Evolutionary conservation across 306 rosid species (phyloP).

Genomic region (Vigna reflexopilosa): DNA sequence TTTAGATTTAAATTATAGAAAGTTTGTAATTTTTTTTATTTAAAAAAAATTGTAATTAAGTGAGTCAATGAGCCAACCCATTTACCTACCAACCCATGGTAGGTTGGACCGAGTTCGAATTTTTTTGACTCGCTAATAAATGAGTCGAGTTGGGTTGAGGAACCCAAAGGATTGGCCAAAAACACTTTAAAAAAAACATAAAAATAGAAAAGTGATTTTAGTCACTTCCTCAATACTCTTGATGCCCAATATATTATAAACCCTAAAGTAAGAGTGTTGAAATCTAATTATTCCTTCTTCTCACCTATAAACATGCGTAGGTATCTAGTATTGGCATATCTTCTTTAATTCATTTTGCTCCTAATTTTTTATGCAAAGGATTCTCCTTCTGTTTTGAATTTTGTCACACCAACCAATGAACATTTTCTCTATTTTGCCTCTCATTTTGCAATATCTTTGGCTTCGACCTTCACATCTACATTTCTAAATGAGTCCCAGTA

Average conservation of each 20-base stretch:
- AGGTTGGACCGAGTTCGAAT: too few relatives aligned
- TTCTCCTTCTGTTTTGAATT: neutral
- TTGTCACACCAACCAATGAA: neutral
- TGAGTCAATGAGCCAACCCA: too few relatives aligned
- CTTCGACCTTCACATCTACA: too few relatives aligned
- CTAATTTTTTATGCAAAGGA: neutral
- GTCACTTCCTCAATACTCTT: neutral
- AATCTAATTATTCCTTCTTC: constrained; percentile 8
- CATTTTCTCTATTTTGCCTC: neutral
- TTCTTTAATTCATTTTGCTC: neutral
- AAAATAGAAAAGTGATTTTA: neutral
- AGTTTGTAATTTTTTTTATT: too few relatives aligned
- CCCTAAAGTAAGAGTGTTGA: neutral
- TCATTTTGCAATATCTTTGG: neutral
- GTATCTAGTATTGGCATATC: constrained; percentile 6
- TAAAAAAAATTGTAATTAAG: too few relatives aligned
- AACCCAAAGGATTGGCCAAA: too few relatives aligned
- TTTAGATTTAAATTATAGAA: too few relatives aligned
- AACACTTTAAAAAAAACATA: too few relatives aligned
- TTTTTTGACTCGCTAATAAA: too few relatives aligned
- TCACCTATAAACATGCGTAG: neutral
- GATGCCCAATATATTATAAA: neutral
- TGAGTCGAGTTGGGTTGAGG: too few relatives aligned
- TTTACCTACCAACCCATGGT: too few relatives aligned
- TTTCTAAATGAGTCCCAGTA: neutral